Percentiles rank a stretch among this genome's conserved stretches.
Conservation (phyloP, 2,329 filamentous ascomycete genomes). For the Beauveria rudraprayagi region DNA sequence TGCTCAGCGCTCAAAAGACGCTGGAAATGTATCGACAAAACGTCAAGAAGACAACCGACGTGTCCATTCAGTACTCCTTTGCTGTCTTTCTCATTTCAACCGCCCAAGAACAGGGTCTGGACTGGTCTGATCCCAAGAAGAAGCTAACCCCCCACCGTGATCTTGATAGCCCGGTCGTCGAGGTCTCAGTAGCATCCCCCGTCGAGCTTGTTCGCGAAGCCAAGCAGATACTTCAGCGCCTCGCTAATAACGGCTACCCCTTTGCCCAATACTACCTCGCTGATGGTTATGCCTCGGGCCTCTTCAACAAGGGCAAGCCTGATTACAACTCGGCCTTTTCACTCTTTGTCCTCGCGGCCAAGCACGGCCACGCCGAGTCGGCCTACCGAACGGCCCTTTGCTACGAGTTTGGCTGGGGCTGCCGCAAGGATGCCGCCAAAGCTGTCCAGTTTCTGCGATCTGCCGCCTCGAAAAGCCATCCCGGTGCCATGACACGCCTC, state of each 20-base stretch:
- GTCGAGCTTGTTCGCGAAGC: slow-evolving; percentile 76
- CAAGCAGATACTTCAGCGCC: slow-evolving; percentile 75
- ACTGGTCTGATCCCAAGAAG: slow-evolving; percentile 38
- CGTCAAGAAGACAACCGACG: slow-evolving; percentile 92
- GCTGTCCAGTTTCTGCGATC: slow-evolving; percentile 89
- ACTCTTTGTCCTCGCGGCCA: slow-evolving; percentile 85
- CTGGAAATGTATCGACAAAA: slow-evolving; percentile 96
- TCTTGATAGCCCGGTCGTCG: slow-evolving; percentile 37
- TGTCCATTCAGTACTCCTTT: slow-evolving; percentile 89
- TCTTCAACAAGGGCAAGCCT: slow-evolving; percentile 91
- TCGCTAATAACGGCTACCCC: slow-evolving; percentile 82
- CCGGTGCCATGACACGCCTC: slow-evolving; percentile 86
- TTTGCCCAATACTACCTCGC: slow-evolving; percentile 97
- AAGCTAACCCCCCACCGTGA: slow-evolving; percentile 41
- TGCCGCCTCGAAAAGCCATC: slow-evolving; percentile 87
- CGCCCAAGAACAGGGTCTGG: slow-evolving; percentile 67
- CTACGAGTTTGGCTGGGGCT: slow-evolving; percentile 98
- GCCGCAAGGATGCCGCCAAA: slow-evolving; percentile 79
- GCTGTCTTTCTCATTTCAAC: slow-evolving; percentile 89
- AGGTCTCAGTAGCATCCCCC: slow-evolving; percentile 42
- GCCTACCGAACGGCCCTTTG: slow-evolving; percentile 88
- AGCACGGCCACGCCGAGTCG: slow-evolving; percentile 95
- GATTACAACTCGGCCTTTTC: slow-evolving; percentile 89
- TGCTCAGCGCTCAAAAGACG: slow-evolving; percentile 86
- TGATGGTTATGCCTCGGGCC: slow-evolving; percentile 85